Base-by-base conservation (phyloP, 2,329 filamentous ascomycete species). In the Fusarium haematococcum region DNA sequence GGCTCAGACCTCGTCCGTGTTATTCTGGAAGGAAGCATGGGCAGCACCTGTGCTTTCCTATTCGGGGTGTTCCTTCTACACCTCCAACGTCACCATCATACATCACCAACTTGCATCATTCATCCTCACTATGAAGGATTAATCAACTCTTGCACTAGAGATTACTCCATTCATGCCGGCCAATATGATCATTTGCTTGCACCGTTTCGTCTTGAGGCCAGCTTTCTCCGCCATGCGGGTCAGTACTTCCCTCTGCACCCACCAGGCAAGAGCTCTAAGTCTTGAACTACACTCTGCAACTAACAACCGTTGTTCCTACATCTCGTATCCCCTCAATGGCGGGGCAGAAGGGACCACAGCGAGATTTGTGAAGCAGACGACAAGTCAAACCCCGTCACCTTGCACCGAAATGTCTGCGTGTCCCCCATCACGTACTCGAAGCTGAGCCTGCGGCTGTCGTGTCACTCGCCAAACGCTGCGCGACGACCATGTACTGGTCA, bases 11-110 rank as follows among this genome's bases (percentile, higher is more conserved):
- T 60, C 58, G 54, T 57, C 43, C 33, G 10, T 45, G 33, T 18
- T 69, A 41, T 75, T 74, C 62, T 74, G 66, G 71, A 73, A 75
- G 58, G 65, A 64, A 68, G 59, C 64, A 45, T 43, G 59, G 27
- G 6, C 43, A 52, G 35, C 41, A 58, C 48, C 35, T 57, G 48
- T 45, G 58, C 20, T 56, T 67, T 52, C 62, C 68, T 71, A 63
- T 48, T 72, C 39, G 27, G 33, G 45, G 27, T 52, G 45, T 32
- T 35, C 52, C 13, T 61, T 32, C 9, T 10, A 58, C 54, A 39
- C 45, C 30, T 41, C 35, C n/a, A 60, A 35, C 45, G 59, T 62
- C 57, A 65, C 41, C 62, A 20, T 48, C 16, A 45, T 56, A 37
- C 59, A 59, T n/a, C 23, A 23, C n/a, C 39, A 43, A 61, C 39